Evolutionary conservation across 192 early-diverging fungal species (phyloP).

Genomic region (Pilaira anomala): DNA sequence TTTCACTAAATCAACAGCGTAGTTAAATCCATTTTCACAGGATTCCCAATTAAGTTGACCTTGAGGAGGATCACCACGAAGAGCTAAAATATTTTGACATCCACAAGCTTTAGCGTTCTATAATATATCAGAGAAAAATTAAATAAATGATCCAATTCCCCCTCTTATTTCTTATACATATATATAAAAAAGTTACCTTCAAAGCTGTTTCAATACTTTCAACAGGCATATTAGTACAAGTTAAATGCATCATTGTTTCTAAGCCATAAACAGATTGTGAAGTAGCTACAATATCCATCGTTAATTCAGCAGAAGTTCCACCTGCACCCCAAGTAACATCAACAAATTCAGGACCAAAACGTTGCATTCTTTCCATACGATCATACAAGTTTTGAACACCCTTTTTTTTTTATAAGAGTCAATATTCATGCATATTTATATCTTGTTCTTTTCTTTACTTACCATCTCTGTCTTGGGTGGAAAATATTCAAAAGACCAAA

Average conservation of each 20-base stretch:
- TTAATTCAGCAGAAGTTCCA: slow-evolving; percentile 82
- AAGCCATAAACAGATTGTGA: slow-evolving; percentile 92
- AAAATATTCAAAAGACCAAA: slow-evolving; percentile 96
- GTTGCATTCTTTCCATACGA: slow-evolving; percentile 95
- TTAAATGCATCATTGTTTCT: slow-evolving; percentile 97
- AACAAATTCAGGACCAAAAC: slow-evolving; percentile 81
- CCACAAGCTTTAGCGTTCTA: slow-evolving; percentile 85
- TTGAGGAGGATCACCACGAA: slow-evolving; percentile 92
- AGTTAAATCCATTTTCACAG: slow-evolving; percentile 81
- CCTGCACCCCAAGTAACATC: slow-evolving; percentile 93
- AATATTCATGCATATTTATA: neutral
- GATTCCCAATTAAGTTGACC: slow-evolving; percentile 78
- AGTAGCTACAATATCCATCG: slow-evolving; percentile 83
- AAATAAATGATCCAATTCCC: neutral
- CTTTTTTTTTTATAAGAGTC: slow-evolving; percentile 11
- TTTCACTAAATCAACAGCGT: slow-evolving; percentile 85
- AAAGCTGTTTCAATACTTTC: slow-evolving; percentile 86
- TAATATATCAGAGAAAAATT: neutral
- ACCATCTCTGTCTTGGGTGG: slow-evolving; percentile 94
- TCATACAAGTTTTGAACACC: slow-evolving; percentile 96
- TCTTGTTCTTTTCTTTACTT: slow-evolving; percentile 6
- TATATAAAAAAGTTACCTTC: slow-evolving; percentile 41
- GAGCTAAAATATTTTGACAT: slow-evolving; percentile 94
- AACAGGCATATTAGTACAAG: slow-evolving; percentile 95
- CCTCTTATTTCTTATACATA: neutral